phyloP scores from a whole-genome alignment of 2,329 filamentous ascomycete species.

The Coleophoma cylindrospora region DNA sequence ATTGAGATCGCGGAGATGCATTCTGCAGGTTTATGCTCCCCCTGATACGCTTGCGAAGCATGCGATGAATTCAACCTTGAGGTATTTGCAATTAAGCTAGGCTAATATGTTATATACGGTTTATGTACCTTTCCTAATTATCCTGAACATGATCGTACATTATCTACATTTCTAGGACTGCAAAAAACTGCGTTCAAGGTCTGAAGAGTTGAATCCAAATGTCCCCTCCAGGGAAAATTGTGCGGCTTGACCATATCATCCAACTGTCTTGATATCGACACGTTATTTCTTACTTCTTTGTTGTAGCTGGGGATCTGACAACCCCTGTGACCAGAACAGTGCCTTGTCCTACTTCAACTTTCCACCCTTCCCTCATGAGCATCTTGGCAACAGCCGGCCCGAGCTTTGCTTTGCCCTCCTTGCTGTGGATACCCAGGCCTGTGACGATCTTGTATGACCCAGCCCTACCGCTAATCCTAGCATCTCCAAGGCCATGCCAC shows the following conservation, averaged over 20 bases:
- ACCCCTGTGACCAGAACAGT: conserved; percentile 64
- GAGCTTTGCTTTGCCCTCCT: conserved; percentile 68
- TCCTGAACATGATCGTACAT: too few species aligned
- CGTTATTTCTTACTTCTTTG: conserved; percentile 4
- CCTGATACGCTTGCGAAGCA: too few species aligned
- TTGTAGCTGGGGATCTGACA: conserved; percentile 14
- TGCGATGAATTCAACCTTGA: too few species aligned
- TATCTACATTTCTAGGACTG: too few species aligned
- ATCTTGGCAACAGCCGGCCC: conserved; percentile 75
- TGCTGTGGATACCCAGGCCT: conserved; percentile 73
- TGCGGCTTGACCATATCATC: neutral
- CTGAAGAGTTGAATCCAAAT: too few species aligned
- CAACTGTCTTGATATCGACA: neutral
- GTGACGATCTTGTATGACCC: conserved; percentile 69
- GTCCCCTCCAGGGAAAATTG: neutral
- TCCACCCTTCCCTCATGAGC: conserved; percentile 78
- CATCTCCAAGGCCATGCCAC: conserved; percentile 70
- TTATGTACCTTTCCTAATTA: too few species aligned
- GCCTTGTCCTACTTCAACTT: conserved; percentile 66
- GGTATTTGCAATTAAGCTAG: too few species aligned
- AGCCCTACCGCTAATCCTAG: conserved; percentile 31
- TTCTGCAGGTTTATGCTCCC: too few species aligned
- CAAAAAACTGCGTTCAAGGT: too few species aligned
- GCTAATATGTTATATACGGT: too few species aligned
- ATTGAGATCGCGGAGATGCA: too few species aligned